These are phyloP conservation scores for Tubosaeta brunneosetosa DNA, from an alignment of 768 basidiomycete genomes.

Conservation along the genomic window DNA sequence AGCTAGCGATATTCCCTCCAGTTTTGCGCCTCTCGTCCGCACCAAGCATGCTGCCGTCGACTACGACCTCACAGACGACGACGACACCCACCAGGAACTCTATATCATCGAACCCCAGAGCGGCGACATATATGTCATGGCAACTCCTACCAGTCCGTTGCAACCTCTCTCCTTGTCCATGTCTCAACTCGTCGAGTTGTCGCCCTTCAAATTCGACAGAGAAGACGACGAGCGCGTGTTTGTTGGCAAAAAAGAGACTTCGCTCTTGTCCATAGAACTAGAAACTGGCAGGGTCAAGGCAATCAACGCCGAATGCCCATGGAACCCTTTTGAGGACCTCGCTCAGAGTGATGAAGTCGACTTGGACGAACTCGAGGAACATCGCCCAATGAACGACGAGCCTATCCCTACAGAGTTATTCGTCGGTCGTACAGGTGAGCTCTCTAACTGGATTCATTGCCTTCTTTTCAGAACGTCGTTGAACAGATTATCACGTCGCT, in stretches of 20 bases:
- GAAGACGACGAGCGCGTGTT: conserved; percentile 67
- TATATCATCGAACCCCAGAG: conserved; percentile 96
- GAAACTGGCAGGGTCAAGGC: conserved; percentile 79
- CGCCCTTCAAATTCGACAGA: conserved; percentile 66
- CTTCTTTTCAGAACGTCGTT: conserved; percentile 5
- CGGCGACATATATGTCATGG: conserved; percentile 87
- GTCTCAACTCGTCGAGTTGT: conserved; percentile 87
- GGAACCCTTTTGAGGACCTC: conserved; percentile 62
- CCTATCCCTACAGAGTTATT: conserved; percentile 43
- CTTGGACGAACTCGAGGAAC: conserved; percentile 57
- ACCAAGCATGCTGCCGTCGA: conserved; percentile 59
- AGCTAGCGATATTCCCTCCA: conserved; percentile 43
- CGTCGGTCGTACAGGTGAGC: conserved; percentile 63
- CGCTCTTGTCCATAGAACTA: conserved; percentile 66
- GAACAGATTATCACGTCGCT: conserved; percentile 81
- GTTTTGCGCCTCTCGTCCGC: conserved; percentile 69
- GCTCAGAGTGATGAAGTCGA: conserved; percentile 41
- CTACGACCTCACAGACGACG: conserved; percentile 53
- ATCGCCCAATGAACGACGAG: conserved; percentile 32
- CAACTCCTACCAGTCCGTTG: conserved; percentile 61
- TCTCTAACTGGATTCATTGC: background rate
- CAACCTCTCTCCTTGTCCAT: conserved; percentile 90
- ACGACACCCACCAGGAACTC: conserved; percentile 54
- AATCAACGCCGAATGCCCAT: conserved; percentile 72
- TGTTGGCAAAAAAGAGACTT: conserved; percentile 88